phyloP scores from a whole-genome alignment of 306 rosid species.

The Pyrus bretschneideri region DNA sequence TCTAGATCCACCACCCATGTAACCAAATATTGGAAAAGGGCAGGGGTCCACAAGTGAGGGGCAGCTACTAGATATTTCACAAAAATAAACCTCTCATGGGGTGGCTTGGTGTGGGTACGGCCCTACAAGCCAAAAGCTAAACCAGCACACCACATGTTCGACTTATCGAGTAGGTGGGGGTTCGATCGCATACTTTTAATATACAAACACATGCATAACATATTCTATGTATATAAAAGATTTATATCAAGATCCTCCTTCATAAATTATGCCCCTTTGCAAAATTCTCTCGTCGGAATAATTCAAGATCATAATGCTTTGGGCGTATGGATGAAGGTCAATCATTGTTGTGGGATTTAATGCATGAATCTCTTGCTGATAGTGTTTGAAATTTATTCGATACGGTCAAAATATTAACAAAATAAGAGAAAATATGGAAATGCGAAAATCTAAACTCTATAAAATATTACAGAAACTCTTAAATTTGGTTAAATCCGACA shows the following conservation, averaged over 20 bases:
- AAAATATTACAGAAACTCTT: no score
- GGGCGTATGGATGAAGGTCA: background rate
- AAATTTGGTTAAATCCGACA: no score
- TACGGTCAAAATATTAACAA: no score
- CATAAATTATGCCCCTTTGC: background rate
- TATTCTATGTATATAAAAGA: background rate
- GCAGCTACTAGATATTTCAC: slow-evolving; percentile 49
- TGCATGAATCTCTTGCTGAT: no score
- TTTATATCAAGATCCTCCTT: background rate
- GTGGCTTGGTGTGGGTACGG: slow-evolving; percentile 60
- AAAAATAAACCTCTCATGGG: slow-evolving; percentile 30
- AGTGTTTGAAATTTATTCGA: no score
- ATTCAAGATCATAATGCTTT: background rate
- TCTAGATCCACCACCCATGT: background rate
- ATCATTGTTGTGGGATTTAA: background rate
- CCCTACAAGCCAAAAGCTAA: slow-evolving; percentile 63
- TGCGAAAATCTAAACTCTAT: no score
- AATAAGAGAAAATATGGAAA: no score
- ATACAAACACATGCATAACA: background rate
- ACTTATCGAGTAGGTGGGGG: slow-evolving; percentile 52
- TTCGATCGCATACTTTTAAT: slow-evolving; percentile 24
- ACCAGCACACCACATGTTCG: slow-evolving; percentile 72
- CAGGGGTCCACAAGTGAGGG: slow-evolving; percentile 46
- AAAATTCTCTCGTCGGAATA: background rate
- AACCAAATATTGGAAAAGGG: background rate